A percentile compares a stretch with the other conserved stretches of the same genome.
Evolutionary conservation across 2,329 filamentous ascomycete genomes (phyloP).

Genomic region (Penicillium sp.): DNA sequence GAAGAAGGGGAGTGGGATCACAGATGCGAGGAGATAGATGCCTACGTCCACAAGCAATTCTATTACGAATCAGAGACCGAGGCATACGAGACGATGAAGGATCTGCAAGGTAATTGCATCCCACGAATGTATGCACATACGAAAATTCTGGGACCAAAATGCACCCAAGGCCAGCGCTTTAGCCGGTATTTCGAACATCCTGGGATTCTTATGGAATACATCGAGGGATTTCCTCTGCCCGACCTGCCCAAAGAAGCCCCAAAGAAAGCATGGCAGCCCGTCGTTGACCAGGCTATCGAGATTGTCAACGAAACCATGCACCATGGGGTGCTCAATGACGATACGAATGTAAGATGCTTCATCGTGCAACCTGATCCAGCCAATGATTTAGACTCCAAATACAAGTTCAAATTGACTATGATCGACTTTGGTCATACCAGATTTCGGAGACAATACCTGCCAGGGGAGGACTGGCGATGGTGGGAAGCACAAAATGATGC

Average conservation of each 20-base stretch:
- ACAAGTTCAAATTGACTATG: not conserved
- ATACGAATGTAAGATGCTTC: not conserved
- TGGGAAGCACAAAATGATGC: not conserved
- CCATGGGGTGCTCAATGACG: not conserved
- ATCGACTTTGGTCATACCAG: not conserved
- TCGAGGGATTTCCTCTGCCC: not conserved
- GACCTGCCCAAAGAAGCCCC: not conserved
- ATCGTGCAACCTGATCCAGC: not conserved
- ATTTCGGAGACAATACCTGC: not conserved
- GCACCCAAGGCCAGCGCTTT: not conserved
- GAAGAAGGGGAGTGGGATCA: not conserved
- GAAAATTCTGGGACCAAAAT: not conserved
- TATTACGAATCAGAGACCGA: not conserved
- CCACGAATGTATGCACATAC: not conserved
- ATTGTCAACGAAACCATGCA: not conserved
- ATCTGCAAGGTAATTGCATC: not conserved
- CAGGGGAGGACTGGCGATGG: not conserved
- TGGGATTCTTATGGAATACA: not conserved
- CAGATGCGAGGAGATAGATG: not conserved
- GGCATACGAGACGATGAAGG: not conserved
- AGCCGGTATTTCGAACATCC: not conserved
- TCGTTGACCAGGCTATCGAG: not conserved
- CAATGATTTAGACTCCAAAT: not conserved
- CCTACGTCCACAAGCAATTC: not conserved
- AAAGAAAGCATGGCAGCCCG: not conserved